These are phyloP conservation scores for Sporothrix phasma DNA, from an alignment of 2,329 filamentous ascomycete species.

Conservation along the genomic window DNA sequence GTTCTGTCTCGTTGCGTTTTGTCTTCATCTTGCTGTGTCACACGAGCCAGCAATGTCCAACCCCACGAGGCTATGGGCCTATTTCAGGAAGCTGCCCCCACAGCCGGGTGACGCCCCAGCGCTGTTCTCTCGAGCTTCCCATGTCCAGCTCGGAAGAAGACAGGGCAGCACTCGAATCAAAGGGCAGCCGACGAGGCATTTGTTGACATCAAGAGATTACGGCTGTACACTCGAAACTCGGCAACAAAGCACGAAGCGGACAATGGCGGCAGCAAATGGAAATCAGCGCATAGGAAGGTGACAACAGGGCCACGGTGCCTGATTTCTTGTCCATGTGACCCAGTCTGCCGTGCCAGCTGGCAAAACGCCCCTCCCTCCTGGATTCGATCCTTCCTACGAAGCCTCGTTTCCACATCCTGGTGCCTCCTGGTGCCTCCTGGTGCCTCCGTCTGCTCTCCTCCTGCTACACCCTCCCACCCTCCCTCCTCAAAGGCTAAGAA, in stretches of 20 bases:
- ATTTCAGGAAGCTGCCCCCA: background rate
- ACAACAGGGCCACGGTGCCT: background rate
- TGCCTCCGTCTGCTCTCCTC: background rate
- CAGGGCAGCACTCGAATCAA: background rate
- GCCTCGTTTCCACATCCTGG: background rate
- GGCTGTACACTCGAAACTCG: background rate
- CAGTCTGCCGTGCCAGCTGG: background rate
- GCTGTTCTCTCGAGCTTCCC: background rate
- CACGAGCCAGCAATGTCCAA: background rate
- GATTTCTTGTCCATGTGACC: constrained; percentile 4
- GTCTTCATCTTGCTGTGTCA: background rate
- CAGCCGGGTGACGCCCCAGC: background rate
- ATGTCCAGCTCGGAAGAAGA: constrained; percentile 3
- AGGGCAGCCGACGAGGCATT: constrained; percentile 5
- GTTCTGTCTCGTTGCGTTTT: background rate
- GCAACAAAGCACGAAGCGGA: background rate
- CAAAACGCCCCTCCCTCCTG: background rate
- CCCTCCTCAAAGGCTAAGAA: background rate
- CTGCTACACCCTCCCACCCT: background rate
- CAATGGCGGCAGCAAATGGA: background rate
- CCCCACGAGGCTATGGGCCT: background rate
- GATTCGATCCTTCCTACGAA: no score
- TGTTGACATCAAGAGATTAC: background rate
- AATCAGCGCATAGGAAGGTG: background rate
- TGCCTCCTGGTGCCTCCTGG: background rate